A percentile compares a stretch with the other conserved stretches of the same genome.
These are phyloP conservation scores for Chimonanthus salicifolius DNA, from an alignment of 164 flowering plant genomes.

Conservation along the genomic window DNA sequence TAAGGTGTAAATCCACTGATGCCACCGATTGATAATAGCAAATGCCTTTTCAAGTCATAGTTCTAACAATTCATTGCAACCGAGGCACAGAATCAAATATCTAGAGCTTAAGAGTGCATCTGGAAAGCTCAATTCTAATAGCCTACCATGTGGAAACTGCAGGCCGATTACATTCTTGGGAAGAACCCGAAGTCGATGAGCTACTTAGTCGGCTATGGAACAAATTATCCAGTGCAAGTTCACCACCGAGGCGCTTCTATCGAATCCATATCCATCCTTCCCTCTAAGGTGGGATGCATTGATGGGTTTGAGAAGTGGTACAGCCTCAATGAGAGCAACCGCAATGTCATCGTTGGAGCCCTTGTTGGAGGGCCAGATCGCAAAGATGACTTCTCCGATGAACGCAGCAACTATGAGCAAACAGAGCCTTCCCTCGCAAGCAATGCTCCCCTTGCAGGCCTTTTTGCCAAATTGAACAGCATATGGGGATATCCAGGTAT, in stretches of 20 bases:
- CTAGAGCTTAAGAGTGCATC: background rate
- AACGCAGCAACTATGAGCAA: conserved; percentile 57
- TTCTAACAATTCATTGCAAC: background rate
- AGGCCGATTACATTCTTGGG: conserved; percentile 93
- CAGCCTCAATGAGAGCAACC: conserved; percentile 42
- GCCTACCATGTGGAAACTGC: background rate
- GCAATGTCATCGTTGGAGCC: conserved; percentile 65
- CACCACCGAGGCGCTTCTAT: conserved; percentile 91
- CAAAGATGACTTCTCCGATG: conserved; percentile 55
- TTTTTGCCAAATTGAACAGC: conserved; percentile 62
- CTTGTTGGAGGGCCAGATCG: conserved; percentile 85
- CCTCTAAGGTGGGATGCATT: conserved; percentile 41
- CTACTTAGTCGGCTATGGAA: conserved; percentile 76
- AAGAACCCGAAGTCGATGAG: conserved; percentile 76
- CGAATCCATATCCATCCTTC: conserved; percentile 29
- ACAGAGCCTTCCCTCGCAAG: conserved; percentile 70
- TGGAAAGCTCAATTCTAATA: too few relatives aligned
- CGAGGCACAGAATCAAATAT: background rate
- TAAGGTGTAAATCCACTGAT: background rate
- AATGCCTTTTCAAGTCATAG: background rate
- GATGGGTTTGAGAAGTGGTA: conserved; percentile 83
- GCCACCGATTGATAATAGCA: background rate
- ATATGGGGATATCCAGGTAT: conserved; percentile 18
- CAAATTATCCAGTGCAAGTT: conserved; percentile 49
- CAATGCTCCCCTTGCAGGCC: conserved; percentile 71